phyloP scores from a whole-genome alignment of 176 grass and related monocot genomes.

The Alloteropsis semialata region DNA sequence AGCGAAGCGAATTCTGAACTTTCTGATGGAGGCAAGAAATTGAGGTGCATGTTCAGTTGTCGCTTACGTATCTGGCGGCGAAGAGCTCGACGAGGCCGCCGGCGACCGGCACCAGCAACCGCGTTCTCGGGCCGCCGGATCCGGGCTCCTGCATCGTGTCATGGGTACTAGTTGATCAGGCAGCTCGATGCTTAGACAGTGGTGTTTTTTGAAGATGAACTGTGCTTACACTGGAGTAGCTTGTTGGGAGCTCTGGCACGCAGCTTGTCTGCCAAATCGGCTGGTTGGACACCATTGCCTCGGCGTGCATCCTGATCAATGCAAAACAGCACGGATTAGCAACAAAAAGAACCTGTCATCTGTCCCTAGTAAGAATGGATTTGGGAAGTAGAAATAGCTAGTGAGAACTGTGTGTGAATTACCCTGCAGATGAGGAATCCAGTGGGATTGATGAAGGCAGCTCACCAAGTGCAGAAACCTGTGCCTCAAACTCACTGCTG shows the following conservation, averaged over 20 bases:
- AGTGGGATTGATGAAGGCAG: slow-evolving; percentile 64
- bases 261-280: slow-evolving; percentile 62
- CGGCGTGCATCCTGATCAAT: slow-evolving; percentile 56
- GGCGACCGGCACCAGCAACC: slow-evolving; percentile 62
- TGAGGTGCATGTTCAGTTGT: not conserved
- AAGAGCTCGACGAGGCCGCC: slow-evolving; percentile 82
- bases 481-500: slow-evolving; percentile 46
- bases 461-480: slow-evolving; percentile 38
- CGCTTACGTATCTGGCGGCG: slow-evolving; percentile 58
- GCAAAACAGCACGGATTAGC: not conserved
- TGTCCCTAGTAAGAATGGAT: too few relatives aligned
- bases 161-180: not conserved
- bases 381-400: not conserved
- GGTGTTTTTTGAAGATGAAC: not conserved
- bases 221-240: slow-evolving; percentile 1
- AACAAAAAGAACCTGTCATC: not conserved
- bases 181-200: not conserved
- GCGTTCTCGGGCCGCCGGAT: slow-evolving; percentile 33
- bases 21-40: not conserved
- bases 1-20: too few relatives aligned
- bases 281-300: slow-evolving; percentile 71
- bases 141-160: slow-evolving; percentile 32
- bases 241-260: slow-evolving; percentile 20
- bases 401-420: not conserved
- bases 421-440: slow-evolving; percentile 61